Conservation (phyloP, 1,139 yeast genomes). For the Petasospora rhodanensis region DNA sequence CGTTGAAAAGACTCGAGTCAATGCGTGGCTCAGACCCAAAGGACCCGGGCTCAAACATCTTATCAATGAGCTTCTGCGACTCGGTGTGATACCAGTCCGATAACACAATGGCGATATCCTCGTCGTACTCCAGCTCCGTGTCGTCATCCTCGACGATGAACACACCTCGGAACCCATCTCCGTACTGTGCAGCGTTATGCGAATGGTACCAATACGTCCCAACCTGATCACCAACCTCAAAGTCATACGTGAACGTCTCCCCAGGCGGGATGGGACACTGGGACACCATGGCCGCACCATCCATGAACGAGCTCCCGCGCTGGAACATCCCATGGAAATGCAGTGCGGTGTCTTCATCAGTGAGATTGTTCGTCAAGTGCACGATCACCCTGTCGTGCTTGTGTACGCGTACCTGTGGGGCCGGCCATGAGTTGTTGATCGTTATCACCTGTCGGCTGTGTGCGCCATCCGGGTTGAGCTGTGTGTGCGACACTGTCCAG, state of each 20-base stretch:
- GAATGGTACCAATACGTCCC: conserved; percentile 66
- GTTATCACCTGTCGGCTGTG: conserved; percentile 35
- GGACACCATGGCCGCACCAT: conserved; percentile 55
- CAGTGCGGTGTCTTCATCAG: conserved; percentile 41
- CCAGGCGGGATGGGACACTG: conserved; percentile 61
- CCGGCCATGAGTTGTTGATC: conserved; percentile 47
- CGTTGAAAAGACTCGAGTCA: conserved; percentile 46
- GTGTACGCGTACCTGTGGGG: conserved; percentile 44
- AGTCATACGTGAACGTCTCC: conserved; percentile 45
- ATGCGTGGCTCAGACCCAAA: conserved; percentile 57
- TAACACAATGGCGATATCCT: conserved; percentile 42
- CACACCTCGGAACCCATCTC: conserved; percentile 57
- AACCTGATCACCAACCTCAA: conserved; percentile 44
- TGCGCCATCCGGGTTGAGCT: conserved; percentile 43
- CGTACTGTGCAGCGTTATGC: conserved; percentile 51
- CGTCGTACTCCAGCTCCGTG: conserved; percentile 39
- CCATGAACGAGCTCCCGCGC: conserved; percentile 45
- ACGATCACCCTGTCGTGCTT: conserved; percentile 44
- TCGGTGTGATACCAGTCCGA: conserved; percentile 48
- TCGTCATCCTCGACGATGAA: conserved; percentile 42
- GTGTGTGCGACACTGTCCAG: conserved; percentile 37
- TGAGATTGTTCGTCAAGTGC: conserved; percentile 42
- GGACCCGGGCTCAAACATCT: conserved; percentile 35
- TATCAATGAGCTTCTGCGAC: conserved; percentile 32
- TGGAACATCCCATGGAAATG: conserved; percentile 59